phyloP scores from a whole-genome alignment of 805 yeast genomes.

The Saccharomycopsis fibuligera region DNA sequence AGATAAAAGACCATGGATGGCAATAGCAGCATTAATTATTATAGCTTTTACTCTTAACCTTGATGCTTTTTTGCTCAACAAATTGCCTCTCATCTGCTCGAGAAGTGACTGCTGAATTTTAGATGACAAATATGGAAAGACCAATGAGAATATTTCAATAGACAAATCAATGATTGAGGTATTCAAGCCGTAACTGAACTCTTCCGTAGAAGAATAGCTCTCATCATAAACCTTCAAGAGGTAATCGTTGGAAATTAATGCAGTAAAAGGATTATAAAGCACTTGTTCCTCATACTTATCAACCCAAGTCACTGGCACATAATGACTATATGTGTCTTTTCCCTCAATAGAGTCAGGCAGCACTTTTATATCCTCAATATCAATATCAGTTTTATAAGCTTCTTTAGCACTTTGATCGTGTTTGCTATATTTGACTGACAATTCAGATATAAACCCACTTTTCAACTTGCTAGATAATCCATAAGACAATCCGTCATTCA shows the following conservation, averaged over 20 bases:
- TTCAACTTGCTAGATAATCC: conserved; percentile 49
- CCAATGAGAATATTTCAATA: conserved; percentile 63
- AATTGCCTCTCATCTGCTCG: conserved; percentile 61
- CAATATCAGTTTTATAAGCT: neutral
- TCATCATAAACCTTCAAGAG: conserved; percentile 23
- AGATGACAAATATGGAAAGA: conserved; percentile 64
- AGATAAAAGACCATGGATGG: conserved; percentile 47
- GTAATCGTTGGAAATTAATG: conserved; percentile 18
- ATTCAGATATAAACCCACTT: conserved; percentile 31
- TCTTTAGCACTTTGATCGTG: neutral
- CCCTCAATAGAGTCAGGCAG: conserved; percentile 29
- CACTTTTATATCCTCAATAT: conserved; percentile 20
- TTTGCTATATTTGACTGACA: conserved; percentile 27
- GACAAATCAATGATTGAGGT: conserved; percentile 68
- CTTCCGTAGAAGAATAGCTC: conserved; percentile 31
- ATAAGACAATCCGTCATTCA: conserved; percentile 38
- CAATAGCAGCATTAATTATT: conserved; percentile 54
- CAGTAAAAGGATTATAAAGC: conserved; percentile 22
- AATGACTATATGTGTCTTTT: conserved; percentile 26
- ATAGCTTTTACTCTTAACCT: conserved; percentile 39
- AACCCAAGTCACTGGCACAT: conserved; percentile 22
- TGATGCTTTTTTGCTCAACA: conserved; percentile 34
- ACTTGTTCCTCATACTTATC: conserved; percentile 23
- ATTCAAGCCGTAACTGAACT: conserved; percentile 37
- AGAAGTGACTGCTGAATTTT: conserved; percentile 85